phyloP scores from a whole-genome alignment of 1,284 basidiomycete species.

The Tylopilus orsonianus region DNA sequence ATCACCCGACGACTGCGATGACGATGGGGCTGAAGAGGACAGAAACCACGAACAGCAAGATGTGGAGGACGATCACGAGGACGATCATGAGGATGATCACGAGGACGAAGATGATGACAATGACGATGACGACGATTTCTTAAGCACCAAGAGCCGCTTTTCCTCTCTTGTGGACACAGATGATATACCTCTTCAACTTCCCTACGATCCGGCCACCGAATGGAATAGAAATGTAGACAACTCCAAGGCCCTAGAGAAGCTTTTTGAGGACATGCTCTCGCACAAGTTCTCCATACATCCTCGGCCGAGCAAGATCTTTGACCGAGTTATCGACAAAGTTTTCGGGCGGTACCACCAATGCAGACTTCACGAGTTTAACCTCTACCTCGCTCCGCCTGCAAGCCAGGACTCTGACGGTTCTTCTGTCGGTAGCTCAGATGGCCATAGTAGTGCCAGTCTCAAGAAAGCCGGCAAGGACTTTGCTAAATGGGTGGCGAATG shows the following conservation, averaged over 20 bases:
- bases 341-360: conserved; percentile 48
- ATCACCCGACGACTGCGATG: conserved; percentile 16
- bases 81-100: no score
- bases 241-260: conserved; percentile 46
- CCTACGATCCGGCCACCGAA: conserved; percentile 29
- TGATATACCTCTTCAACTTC: background rate
- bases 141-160: conserved; percentile 34
- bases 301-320: conserved; percentile 46
- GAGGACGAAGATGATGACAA: conserved; percentile 11
- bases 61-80: conserved; percentile 2
- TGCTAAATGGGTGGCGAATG: conserved; percentile 34
- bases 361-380: conserved; percentile 44
- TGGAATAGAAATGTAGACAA: conserved; percentile 39
- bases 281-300: conserved; percentile 48
- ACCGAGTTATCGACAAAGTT: conserved; percentile 41
- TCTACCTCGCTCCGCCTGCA: conserved; percentile 53
- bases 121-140: conserved; percentile 30
- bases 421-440: conserved; percentile 27
- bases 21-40: conserved; percentile 5
- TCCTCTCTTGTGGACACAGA: conserved; percentile 25
- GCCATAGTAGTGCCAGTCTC: conserved; percentile 19
- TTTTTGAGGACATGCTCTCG: conserved; percentile 55
- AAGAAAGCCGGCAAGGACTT: conserved; percentile 33
- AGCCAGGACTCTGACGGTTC: conserved; percentile 26
- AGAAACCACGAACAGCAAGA: conserved; percentile 6